A percentile compares a stretch with the other conserved stretches of the same genome.
Evolutionary conservation across 371 early-diverging fungal species (phyloP).

Genomic region (Mortierella sp.): DNA sequence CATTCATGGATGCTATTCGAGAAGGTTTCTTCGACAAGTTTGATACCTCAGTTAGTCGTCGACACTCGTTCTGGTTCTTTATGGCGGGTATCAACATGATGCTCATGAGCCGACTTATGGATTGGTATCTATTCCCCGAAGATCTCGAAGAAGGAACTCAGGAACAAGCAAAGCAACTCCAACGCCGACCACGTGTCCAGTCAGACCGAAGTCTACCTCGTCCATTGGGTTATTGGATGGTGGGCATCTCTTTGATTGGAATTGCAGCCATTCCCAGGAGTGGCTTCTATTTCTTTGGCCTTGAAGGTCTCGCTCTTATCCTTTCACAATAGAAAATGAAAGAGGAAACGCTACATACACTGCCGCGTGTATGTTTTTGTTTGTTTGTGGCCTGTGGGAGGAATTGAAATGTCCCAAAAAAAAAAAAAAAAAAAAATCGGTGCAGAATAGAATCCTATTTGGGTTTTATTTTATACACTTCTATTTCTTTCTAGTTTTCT

Average conservation of each 20-base stretch:
- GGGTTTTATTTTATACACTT: too few relatives aligned
- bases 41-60: not conserved
- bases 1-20: constrained; percentile 21
- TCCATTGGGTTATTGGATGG: constrained; percentile 6
- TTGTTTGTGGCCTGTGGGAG: too few relatives aligned
- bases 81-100: constrained; percentile 16
- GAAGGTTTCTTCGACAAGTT: constrained; percentile 32
- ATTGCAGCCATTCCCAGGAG: not conserved
- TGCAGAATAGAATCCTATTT: too few relatives aligned
- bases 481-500: too few relatives aligned
- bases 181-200: not conserved
- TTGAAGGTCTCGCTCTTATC: too few relatives aligned
- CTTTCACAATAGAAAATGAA: too few relatives aligned
- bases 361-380: too few relatives aligned
- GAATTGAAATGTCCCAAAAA: too few relatives aligned
- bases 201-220: constrained; percentile 5
- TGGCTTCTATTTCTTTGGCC: too few relatives aligned
- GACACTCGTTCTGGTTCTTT: constrained; percentile 36
- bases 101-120: constrained; percentile 19
- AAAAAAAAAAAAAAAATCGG: too few relatives aligned
- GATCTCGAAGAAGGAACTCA: not conserved
- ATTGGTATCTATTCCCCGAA: constrained; percentile 29
- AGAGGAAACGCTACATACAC: too few relatives aligned
- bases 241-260: constrained; percentile 7
- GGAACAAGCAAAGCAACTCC: not conserved